Evolutionary conservation across 129 eudicot genomes (phyloP).

Genomic region (Artemisia annua): DNA sequence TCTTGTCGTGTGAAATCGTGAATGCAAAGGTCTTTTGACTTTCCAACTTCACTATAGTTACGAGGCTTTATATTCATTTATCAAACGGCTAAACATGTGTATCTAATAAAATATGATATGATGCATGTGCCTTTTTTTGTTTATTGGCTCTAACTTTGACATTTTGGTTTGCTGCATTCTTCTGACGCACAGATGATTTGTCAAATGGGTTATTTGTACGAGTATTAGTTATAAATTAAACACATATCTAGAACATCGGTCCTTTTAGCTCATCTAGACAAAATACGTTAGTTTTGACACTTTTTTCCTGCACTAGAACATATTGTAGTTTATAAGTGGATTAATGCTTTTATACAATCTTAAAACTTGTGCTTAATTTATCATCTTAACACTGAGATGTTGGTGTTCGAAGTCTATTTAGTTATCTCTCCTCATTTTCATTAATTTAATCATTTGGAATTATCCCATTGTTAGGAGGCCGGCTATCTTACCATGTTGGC

Average conservation of each 20-base stretch:
- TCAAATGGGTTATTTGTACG: conserved; percentile 20
- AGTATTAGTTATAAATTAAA: not conserved
- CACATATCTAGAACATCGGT: conserved; percentile 12
- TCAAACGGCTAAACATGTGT: not conserved
- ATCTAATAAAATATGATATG: not conserved
- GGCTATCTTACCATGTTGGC: no score
- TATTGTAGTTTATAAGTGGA: no score
- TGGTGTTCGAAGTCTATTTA: no score
- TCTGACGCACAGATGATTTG: conserved; percentile 11
- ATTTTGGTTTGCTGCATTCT: conserved; percentile 21
- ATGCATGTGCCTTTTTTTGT: conserved; percentile 11
- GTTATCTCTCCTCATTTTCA: no score
- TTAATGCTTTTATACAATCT: no score
- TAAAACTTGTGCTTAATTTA: no score
- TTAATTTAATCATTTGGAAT: no score
- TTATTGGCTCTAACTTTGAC: conserved; percentile 15
- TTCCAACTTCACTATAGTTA: not conserved
- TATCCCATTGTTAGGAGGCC: no score
- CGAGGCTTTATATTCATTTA: not conserved
- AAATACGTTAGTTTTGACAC: not conserved
- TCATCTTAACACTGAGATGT: no score
- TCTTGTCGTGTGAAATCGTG: no score
- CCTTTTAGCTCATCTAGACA: not conserved
- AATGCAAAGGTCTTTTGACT: no score
- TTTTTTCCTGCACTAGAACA: not conserved